These are phyloP conservation scores for Pulicaria dysenterica DNA, from an alignment of 129 eudicot genomes.

Conservation along the genomic window DNA sequence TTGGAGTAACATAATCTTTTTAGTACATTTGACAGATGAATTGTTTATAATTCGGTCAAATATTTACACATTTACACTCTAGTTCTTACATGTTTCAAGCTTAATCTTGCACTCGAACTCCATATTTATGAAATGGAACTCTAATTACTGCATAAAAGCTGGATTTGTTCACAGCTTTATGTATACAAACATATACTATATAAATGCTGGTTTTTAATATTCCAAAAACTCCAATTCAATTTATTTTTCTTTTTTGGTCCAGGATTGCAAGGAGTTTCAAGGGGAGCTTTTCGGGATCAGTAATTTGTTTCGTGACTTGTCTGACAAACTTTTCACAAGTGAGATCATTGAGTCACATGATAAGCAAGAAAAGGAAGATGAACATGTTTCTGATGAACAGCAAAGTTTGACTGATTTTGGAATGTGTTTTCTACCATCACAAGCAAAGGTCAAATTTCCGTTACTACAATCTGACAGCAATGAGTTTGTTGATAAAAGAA, in stretches of 20 bases:
- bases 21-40: no score
- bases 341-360: constrained; percentile 79
- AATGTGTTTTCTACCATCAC: constrained; percentile 49
- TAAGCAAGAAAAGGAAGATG: constrained; percentile 44
- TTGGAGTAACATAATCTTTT: no score
- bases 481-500: constrained; percentile 25
- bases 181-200: not conserved
- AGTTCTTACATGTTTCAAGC: not conserved
- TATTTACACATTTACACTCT: no score
- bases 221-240: not conserved
- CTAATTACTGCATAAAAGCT: no score
- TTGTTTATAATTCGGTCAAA: not conserved
- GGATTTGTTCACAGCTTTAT: not conserved
- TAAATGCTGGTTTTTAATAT: constrained; percentile 6
- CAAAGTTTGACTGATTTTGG: constrained; percentile 47
- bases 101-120: no score
- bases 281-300: constrained; percentile 96
- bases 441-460: constrained; percentile 31
- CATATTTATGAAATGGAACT: no score
- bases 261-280: constrained; percentile 87
- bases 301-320: constrained; percentile 90
- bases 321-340: constrained; percentile 89
- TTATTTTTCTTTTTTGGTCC: constrained; percentile 17
- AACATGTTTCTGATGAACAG: constrained; percentile 22
- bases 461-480: constrained; percentile 25